Base-by-base conservation (phyloP, 139 green algal genomes). In the Axilococcus clingmanii region DNA sequence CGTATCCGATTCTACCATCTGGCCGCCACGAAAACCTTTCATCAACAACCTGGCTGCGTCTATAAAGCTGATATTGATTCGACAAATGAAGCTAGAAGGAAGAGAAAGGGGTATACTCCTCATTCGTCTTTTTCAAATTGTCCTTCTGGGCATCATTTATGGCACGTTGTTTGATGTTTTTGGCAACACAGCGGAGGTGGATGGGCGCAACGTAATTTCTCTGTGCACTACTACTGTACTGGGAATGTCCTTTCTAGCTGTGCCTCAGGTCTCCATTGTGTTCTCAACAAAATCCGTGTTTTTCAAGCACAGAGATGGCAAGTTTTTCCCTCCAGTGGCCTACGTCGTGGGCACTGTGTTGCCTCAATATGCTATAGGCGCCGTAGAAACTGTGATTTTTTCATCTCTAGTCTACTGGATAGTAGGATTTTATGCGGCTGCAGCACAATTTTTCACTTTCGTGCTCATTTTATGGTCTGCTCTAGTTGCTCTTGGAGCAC, bases 261-360 rank as follows among this genome's bases (percentile, higher is more conserved):
- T 49, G 59, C 59, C 59, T 5, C 33, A 77, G 54, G 47, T 86
- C 14, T 56, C 50, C 16, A 61, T 78, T 40, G 69, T 66, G 20
- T 59, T 86, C 41, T 41, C 44, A 17, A 76, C 52, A 55, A 82
- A 78, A 48, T 43, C 66, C 6, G 71, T 94, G 20, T 93, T 81
- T 61, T 94, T 75, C 74, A 89, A 89, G 69, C 84, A 94, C 49
- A 62, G 80, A 5, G 63, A 84, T 63, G 63, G 68, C 44, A 33
- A 65, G 42, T 84, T 93, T 59, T 93, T 82, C 48, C 65, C 77
- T 1, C 31, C 80, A 5, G 71, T 51, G 44, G 55, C 52, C 2
- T 89, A 62, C 32, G 37, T 42, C 11, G 34, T 75, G 9, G 59
- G 59, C 16, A 23, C 65, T 24, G 9, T 73, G 45, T 29, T 67